Evolutionary conservation across 345 rosid genomes (phyloP).

Genomic region (Excoecaria cochinchinensis): DNA sequence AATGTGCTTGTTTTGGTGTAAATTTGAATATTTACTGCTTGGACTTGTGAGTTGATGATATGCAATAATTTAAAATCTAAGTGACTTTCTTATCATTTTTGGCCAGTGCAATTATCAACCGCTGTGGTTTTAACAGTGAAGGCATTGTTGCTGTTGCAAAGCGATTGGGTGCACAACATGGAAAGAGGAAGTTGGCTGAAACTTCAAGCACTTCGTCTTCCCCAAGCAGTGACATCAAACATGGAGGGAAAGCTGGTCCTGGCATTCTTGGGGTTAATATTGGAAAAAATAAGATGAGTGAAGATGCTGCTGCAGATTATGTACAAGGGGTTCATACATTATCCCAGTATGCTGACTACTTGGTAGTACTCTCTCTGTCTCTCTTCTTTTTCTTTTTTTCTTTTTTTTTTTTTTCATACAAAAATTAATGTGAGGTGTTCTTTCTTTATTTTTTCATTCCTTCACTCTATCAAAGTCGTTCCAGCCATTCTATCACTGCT

Average conservation of each 20-base stretch:
- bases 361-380: constrained; percentile 43
- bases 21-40: neutral
- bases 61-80: constrained; percentile 7
- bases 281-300: constrained; percentile 96
- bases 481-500: too few species aligned
- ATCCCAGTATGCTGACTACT: constrained; percentile 95
- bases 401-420: neutral
- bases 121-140: constrained; percentile 97
- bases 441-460: neutral
- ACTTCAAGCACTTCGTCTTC: constrained; percentile 65
- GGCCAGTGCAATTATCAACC: constrained; percentile 87
- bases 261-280: constrained; percentile 98
- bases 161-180: constrained; percentile 96
- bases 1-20: constrained; percentile 5
- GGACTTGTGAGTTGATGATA: neutral
- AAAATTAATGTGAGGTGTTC: neutral
- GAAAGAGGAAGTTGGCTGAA: constrained; percentile 88
- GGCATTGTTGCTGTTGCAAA: constrained; percentile 95
- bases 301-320: constrained; percentile 91
- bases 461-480: neutral
- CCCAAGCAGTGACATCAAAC: constrained; percentile 52
- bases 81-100: constrained; percentile 7
- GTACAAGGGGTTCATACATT: constrained; percentile 97
- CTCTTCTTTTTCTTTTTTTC: too few species aligned
- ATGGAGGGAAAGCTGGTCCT: constrained; percentile 97